Base-by-base conservation (phyloP, 1,284 basidiomycete species). In the Hemileia vastatrix region DNA sequence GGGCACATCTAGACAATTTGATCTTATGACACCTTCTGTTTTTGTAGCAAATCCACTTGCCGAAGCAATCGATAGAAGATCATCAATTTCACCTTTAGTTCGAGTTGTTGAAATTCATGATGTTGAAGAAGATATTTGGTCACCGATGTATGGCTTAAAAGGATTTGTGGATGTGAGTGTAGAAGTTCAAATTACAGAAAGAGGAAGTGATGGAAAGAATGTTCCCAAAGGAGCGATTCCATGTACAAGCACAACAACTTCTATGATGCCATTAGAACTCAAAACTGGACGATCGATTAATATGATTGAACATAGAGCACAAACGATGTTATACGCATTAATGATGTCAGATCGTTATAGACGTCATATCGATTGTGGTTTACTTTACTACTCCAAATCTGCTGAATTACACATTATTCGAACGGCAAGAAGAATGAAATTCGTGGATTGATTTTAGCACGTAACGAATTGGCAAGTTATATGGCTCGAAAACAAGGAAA, bases 61-160 rank as follows among this genome's bases (percentile, higher is more conserved):
- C n/a, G n/a, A n/a, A n/a, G n/a, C n/a, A n/a, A n/a, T n/a, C n/a
- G n/a, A n/a, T n/a, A n/a, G n/a, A n/a, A n/a, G n/a, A n/a, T n/a
- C n/a, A n/a, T n/a, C n/a, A n/a, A n/a, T n/a, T n/a, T n/a, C n/a
- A n/a, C n/a, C n/a, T n/a, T n/a, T n/a, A n/a, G n/a, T n/a, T n/a
- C n/a, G n/a, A n/a, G n/a, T n/a, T n/a, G n/a, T 82, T 6, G n/a
- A n/a, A n/a, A n/a, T n/a, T n/a, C 82, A 88, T 66, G 91, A 91
- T 63, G 82, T 95, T 47, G 95, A 98, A 78, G 94, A 97, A 75
- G 92, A 97, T 68, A 94, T 98, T 65, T 95, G 90, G 87, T 92
- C 88, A 0, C 92, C 94, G 0, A 86, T 85, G 9, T 95, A 88
- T 73, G 94, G 94, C 0, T 80, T 98, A 43, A 95, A 94, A 75